Base-by-base conservation (phyloP, 805 yeast species). In the Ogataea paradorogensis region DNA sequence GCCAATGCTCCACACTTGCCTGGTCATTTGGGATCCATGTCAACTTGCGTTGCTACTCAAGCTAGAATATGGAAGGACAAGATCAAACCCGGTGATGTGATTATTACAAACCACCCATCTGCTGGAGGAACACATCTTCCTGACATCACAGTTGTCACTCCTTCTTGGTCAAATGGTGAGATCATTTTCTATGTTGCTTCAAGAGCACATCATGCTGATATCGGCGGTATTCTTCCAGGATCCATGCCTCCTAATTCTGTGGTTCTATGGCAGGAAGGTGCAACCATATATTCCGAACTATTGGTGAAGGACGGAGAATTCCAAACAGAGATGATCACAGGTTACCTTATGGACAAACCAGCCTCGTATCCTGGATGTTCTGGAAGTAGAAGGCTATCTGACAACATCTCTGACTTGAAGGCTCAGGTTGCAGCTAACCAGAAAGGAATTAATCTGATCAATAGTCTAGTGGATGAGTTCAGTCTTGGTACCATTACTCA, bases 1-100 rank as follows among this genome's bases (percentile, higher is more conserved):
- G 93, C 95, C 4, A 86, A 85, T 64, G 95, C 95, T 0, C 95
- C 95, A 1, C 90, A 84, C 56, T 76, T 86, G 30, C 95, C 95
- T 1, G 95, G 85, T 16, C 95, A 86, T 59, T 63, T 86, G 38
- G 91, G 95, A 2, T 82, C 93, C 0, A 86, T 86, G 95, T 80
- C 89, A 2, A 80, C 88, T 1, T 85, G 89, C 45, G 82, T 86
- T 16, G 70, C 75, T 11, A 75, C 70, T 7, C 95, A 85, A 59
- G 76, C 81, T 2, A 62, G 71, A 25, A 36, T 74, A 11, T 84
- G 95, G 95, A 61, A 70, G 27, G 80, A 75, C 7, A 76, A 76
- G 47, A 56, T 86, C 25, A 66, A 71, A 40, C 79, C 77, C 3
- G 95, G 95, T 18, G 95, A 85, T 62, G 87, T 84, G 3, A 50